Evolutionary conservation across 2,329 filamentous ascomycete genomes (phyloP), one percentile per base, ranked within the genome.

Genomic region (Hirsutella rhossiliensis): DNA sequence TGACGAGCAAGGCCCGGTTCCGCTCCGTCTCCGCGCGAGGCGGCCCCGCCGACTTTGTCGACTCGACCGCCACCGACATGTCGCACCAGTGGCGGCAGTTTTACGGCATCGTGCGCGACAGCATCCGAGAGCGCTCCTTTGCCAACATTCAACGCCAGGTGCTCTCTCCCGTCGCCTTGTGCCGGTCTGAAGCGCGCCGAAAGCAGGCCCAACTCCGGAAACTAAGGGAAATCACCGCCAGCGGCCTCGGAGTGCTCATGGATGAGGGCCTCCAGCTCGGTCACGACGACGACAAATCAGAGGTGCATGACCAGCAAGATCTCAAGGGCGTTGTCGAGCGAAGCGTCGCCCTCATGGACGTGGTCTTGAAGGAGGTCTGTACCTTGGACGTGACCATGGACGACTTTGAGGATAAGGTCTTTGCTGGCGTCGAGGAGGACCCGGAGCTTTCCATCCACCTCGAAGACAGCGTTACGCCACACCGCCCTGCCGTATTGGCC

Each of bases 311-410:
- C 27, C 67, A 69, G 32, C 56, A 60, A 38, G 72, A 76, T 48
- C 73, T 76, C 61, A 92, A 88, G 60, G 78, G 77, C 31, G 78
- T 84, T 11, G 78, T 96, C 18, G 82, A 86, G 51, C 78, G 82
- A 45, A 94, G 84, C 52, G 82, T 96, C 38, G 78, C 80, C 19
- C 67, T 96, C 28, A 94, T 97, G 75, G 86, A 94, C 55, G 84
- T 83, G 54, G 82, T 97, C 18, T 73, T 95, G 6, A 76, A 75
- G 27, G 84, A 87, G 52, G 78, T 85, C 17, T 76, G 78, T 40
- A 68, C 74, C 19, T 62, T 84, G 36, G 79, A 85, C 41, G 68
- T 76, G 29, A 73, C 68, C n/a, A 69, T 80, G 8, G 64, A 69
- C 15, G 77, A 81, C 23, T 82, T 82, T 47, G 79, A 83, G 57